Conservation (phyloP, 2,329 filamentous ascomycete genomes). For the Lithohypha guttulata region DNA sequence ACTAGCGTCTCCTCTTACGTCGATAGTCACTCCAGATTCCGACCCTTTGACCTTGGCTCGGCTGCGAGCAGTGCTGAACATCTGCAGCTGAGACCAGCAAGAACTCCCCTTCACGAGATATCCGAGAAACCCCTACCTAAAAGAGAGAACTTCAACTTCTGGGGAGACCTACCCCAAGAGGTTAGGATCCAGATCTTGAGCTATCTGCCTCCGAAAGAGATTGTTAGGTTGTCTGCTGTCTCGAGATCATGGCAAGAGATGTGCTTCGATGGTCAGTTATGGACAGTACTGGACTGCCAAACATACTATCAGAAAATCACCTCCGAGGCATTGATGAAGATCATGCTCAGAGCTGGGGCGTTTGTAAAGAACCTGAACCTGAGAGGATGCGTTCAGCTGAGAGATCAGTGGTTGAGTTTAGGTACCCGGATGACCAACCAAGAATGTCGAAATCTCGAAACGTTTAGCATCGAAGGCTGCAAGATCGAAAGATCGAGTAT, state of each 20-base stretch:
- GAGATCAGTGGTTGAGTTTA: slow-evolving; percentile 66
- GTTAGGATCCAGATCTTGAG: slow-evolving; percentile 67
- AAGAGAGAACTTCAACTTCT: slow-evolving; percentile 52
- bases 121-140: slow-evolving; percentile 26
- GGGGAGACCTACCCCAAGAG: slow-evolving; percentile 72
- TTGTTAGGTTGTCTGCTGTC: slow-evolving; percentile 66
- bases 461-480: slow-evolving; percentile 81
- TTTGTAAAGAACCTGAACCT: slow-evolving; percentile 88
- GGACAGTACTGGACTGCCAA: slow-evolving; percentile 73
- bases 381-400: slow-evolving; percentile 78
- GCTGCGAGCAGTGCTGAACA: slow-evolving; percentile 47
- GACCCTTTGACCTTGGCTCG: slow-evolving; percentile 32
- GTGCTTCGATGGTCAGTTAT: slow-evolving; percentile 92
- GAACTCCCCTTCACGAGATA: slow-evolving; percentile 18
- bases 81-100: slow-evolving; percentile 44
- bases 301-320: slow-evolving; percentile 83
- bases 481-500: slow-evolving; percentile 69
- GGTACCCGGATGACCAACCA: slow-evolving; percentile 55
- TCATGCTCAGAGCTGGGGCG: slow-evolving; percentile 74
- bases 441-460: slow-evolving; percentile 75
- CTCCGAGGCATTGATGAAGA: slow-evolving; percentile 68
- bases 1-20: slow-evolving; percentile 37
- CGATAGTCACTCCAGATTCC: slow-evolving; percentile 45
- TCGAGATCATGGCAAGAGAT: slow-evolving; percentile 68
- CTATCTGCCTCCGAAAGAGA: slow-evolving; percentile 66